Conservation (phyloP, 257 asterid genomes). For the Gentiana straminea region DNA sequence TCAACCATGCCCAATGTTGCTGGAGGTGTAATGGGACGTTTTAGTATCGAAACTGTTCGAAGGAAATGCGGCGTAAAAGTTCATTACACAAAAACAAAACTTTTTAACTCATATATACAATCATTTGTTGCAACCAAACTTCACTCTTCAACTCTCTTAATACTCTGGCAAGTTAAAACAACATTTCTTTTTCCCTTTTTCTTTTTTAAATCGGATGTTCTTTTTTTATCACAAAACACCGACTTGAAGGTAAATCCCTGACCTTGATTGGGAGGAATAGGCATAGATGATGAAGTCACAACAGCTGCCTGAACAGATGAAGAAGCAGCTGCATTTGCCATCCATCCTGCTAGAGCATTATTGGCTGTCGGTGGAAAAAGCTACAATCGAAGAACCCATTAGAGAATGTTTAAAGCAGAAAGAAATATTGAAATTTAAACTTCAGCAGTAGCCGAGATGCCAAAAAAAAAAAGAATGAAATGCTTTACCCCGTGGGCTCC, state of each 20-base stretch:
- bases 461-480: neutral
- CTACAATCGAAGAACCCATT: conserved; percentile 31
- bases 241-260: neutral
- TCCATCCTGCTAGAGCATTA: conserved; percentile 94
- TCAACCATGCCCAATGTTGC: conserved; percentile 88
- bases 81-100: neutral
- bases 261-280: conserved; percentile 91
- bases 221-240: neutral
- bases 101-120: too few species aligned
- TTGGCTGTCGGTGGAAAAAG: conserved; percentile 83
- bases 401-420: conserved; percentile 4
- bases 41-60: conserved; percentile 60
- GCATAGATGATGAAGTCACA: conserved; percentile 82
- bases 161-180: too few species aligned
- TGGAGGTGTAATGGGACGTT: conserved; percentile 96
- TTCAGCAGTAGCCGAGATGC: neutral
- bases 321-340: conserved; percentile 93
- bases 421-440: neutral
- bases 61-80: conserved; percentile 1
- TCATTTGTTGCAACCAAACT: too few species aligned
- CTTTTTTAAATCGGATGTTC: neutral
- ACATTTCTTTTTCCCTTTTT: too few species aligned
- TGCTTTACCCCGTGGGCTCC: conserved; percentile 82
- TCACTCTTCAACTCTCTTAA: too few species aligned
- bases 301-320: conserved; percentile 96